phyloP scores from a whole-genome alignment of 164 flowering plant species.

The Paratinospora sagittata region DNA sequence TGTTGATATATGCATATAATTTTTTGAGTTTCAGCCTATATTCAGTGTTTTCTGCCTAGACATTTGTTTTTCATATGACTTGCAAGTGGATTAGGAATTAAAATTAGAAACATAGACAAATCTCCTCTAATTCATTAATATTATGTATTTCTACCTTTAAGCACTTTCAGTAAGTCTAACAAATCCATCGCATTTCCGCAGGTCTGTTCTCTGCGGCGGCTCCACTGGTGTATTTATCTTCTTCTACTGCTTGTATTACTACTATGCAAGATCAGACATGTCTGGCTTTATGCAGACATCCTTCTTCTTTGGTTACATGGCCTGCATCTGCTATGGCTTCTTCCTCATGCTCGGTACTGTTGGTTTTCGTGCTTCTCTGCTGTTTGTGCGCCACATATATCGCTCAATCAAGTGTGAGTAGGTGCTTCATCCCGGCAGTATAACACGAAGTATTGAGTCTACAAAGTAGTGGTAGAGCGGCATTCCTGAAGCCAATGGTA shows the following conservation, averaged over 20 bases:
- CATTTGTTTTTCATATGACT: no score
- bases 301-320: conserved; percentile 34
- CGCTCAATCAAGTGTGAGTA: conserved; percentile 32
- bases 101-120: background rate
- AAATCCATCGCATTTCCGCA: conserved; percentile 8
- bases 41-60: no score
- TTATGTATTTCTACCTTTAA: background rate
- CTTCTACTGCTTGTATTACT: conserved; percentile 28
- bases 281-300: conserved; percentile 32
- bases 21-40: background rate
- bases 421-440: background rate
- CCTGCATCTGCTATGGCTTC: conserved; percentile 33
- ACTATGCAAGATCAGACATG: conserved; percentile 30
- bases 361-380: conserved; percentile 28
- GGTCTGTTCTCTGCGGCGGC: conserved; percentile 32
- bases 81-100: background rate
- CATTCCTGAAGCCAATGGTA: background rate
- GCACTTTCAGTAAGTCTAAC: background rate
- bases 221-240: conserved; percentile 29
- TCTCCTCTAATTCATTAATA: no score
- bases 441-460: background rate
- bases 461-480: background rate
- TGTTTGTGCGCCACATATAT: conserved; percentile 33
- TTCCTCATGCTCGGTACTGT: conserved; percentile 37
- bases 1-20: background rate